phyloP scores from a whole-genome alignment of 257 asterid species.

The Osmanthus fragrans region DNA sequence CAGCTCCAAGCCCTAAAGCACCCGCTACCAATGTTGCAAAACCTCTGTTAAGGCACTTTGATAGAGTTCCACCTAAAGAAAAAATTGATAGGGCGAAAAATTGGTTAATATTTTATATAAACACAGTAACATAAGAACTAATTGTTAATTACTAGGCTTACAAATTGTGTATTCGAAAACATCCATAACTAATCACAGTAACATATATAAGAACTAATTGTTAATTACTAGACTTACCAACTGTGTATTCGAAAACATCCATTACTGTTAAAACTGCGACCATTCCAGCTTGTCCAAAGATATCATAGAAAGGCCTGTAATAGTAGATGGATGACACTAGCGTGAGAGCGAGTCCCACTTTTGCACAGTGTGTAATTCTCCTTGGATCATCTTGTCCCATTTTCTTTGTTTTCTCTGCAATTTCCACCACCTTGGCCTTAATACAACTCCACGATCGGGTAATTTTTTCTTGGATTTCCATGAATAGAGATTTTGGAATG shows the following conservation, averaged over 20 bases:
- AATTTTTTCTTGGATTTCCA: conserved; percentile 36
- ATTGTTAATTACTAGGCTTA: too few relatives aligned
- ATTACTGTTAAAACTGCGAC: conserved; percentile 78
- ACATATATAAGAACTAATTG: too few relatives aligned
- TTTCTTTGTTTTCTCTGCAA: conserved; percentile 26
- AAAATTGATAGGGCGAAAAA: background rate
- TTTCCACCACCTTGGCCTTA: conserved; percentile 17
- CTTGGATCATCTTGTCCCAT: conserved; percentile 71
- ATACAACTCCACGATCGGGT: background rate
- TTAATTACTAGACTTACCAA: conserved; percentile 38
- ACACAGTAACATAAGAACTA: too few relatives aligned
- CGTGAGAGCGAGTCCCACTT: conserved; percentile 65
- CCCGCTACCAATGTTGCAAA: conserved; percentile 77
- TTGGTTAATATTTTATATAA: too few relatives aligned
- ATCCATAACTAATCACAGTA: too few relatives aligned
- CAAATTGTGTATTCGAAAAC: too few relatives aligned
- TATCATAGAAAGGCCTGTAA: conserved; percentile 53
- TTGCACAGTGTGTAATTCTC: conserved; percentile 48
- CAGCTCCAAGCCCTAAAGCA: conserved; percentile 77
- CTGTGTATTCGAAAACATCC: conserved; percentile 66
- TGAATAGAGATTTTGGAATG: background rate
- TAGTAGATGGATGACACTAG: conserved; percentile 62
- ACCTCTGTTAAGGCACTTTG: conserved; percentile 66
- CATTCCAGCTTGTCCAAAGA: conserved; percentile 70
- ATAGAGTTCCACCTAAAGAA: conserved; percentile 73